phyloP scores from a whole-genome alignment of 2,329 filamentous ascomycete genomes.

The Aspergillus aculeatus region DNA sequence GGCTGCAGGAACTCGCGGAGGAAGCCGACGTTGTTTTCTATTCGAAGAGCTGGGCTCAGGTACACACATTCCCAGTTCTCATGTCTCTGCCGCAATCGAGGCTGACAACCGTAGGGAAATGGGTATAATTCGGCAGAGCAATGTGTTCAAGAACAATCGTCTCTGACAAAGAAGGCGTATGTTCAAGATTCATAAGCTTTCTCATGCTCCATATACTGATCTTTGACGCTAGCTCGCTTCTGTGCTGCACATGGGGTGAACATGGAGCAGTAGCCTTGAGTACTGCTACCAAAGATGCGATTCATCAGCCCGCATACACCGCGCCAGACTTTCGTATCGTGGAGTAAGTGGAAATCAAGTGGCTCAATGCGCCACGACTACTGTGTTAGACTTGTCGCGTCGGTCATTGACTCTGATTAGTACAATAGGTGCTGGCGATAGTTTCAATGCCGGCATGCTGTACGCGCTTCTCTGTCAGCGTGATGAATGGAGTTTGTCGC shows the following conservation, averaged over 20 bases:
- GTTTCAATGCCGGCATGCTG: conserved; percentile 70
- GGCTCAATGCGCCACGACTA: conserved; percentile 13
- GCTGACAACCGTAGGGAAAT: conserved; percentile 20
- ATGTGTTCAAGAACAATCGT: conserved; percentile 51
- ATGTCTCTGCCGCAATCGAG: background rate
- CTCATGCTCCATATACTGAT: conserved; percentile 1
- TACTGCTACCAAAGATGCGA: conserved; percentile 31
- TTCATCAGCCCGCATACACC: conserved; percentile 48
- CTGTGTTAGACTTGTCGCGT: too few species aligned
- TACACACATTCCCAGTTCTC: conserved; percentile 28
- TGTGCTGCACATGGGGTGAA: conserved; percentile 62
- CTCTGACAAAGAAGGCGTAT: conserved; percentile 48
- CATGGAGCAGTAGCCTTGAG: conserved; percentile 52
- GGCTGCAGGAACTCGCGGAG: conserved; percentile 59
- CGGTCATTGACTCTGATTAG: conserved; percentile 42
- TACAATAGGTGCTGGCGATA: conserved; percentile 71
- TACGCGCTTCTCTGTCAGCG: conserved; percentile 57
- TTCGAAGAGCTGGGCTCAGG: conserved; percentile 69
- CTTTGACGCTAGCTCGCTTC: conserved; percentile 40
- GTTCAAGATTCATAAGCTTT: conserved; percentile 14
- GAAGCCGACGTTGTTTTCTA: conserved; percentile 72
- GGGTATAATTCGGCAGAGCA: conserved; percentile 50
- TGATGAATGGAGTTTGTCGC: conserved; percentile 49
- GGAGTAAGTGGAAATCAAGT: conserved; percentile 53
- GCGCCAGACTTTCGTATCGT: conserved; percentile 47